Evolutionary conservation across 2,329 filamentous ascomycete genomes (phyloP), one percentile per base, ranked within the genome.

Genomic region (Clarireedia homoeocarpa): DNA sequence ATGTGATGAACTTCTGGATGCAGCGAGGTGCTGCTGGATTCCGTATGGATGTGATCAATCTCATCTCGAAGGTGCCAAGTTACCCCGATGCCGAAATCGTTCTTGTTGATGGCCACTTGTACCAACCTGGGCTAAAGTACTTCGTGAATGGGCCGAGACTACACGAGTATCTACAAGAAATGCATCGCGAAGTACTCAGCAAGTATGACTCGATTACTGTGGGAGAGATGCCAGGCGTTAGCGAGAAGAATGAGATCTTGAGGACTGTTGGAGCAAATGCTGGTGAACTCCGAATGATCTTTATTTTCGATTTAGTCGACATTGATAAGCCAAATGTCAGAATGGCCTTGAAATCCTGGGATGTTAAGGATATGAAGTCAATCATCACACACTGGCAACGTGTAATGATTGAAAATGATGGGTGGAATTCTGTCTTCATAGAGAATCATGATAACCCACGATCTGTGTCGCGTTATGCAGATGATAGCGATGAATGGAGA

Each of bases 1-100:
- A 83, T 5, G 81, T 85, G 5, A 85, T 89, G 77, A 74, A 76
- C 0, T 91, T 89, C 68, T 91, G 88, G 88, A 76, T 91, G 0
- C 76, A 89, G 54, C 79, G 81, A 5, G 81, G 74, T 44, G 76
- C 79, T 57, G 75, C 77, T 62, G 68, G 68, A 1, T 87, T 53
- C 5, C 46, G 84, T 5, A 83, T 86, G 71, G 84, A 87, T 59
- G 83, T 84, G 0, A 84, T 87, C 59, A 86, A 86, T 65, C 80
- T 84, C 63, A 84, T 86, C 63, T 82, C 77, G 58, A 87, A 87
- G 62, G 74, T 77, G 1, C 77, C 77, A 6, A 74, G 74, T 0
- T 81, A 81, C 55, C 77, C 80, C 3, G 79, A 84, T 79, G 53
- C 73, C 68, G 3, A 73, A 14, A 75, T 24, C 71, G 30, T 34